Evolutionary conservation across 805 yeast species (phyloP).

Genomic region (Zygosaccharomyces siamensis): DNA sequence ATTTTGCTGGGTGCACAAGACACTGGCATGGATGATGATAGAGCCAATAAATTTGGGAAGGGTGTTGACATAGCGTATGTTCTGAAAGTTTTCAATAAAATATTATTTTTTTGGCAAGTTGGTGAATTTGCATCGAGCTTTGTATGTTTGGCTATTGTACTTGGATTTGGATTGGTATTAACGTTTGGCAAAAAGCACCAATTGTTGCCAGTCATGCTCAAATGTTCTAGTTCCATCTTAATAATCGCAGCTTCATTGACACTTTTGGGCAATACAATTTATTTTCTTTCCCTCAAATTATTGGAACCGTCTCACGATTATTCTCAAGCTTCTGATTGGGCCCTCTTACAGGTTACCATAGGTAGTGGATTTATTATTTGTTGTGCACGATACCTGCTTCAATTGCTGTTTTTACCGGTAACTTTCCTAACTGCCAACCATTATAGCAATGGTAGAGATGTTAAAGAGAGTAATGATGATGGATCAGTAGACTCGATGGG

Average conservation of each 20-base stretch:
- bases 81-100: slow-evolving; percentile 15
- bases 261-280: slow-evolving; percentile 10
- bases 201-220: slow-evolving; percentile 11
- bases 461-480: slow-evolving; percentile 4
- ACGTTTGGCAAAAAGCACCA: slow-evolving; percentile 9
- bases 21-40: slow-evolving; percentile 2
- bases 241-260: slow-evolving; percentile 13
- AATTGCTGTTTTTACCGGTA: slow-evolving; percentile 12
- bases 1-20: slow-evolving; percentile 12
- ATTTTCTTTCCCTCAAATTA: slow-evolving; percentile 14
- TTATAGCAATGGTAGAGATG: slow-evolving; percentile 8
- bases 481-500: not conserved
- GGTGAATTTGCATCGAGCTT: slow-evolving; percentile 15
- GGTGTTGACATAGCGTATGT: slow-evolving; percentile 17
- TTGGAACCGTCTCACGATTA: slow-evolving; percentile 16
- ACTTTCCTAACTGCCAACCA: slow-evolving; percentile 15
- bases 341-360: slow-evolving; percentile 16
- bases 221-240: slow-evolving; percentile 5
- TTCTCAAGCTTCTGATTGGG: slow-evolving; percentile 16
- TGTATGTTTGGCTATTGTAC: slow-evolving; percentile 7
- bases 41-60: slow-evolving; percentile 10
- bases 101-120: slow-evolving; percentile 9
- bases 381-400: slow-evolving; percentile 17
- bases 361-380: slow-evolving; percentile 24
- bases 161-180: slow-evolving; percentile 15